phyloP scores from a whole-genome alignment of 768 basidiomycete species.

The Lyophyllum shimeji region DNA sequence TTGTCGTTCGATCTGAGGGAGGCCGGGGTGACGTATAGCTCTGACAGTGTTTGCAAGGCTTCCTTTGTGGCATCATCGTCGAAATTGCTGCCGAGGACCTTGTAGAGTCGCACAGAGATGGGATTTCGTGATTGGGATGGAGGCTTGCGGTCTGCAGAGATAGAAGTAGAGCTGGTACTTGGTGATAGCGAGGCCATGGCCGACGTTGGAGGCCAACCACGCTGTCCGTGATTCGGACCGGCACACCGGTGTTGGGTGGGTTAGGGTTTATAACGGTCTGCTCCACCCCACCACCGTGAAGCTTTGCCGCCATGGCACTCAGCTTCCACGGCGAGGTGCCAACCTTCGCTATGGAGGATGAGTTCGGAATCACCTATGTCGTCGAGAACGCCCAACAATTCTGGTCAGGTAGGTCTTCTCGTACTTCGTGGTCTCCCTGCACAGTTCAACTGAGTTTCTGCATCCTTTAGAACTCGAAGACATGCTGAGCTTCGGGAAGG shows the following conservation, averaged over 20 bases:
- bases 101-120: conserved; percentile 85
- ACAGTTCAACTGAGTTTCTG: not conserved
- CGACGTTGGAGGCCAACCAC: not conserved
- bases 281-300: not conserved
- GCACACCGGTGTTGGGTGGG: not conserved
- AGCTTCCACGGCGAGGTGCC: conserved; percentile 24
- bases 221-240: too few relatives aligned
- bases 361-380: conserved; percentile 78
- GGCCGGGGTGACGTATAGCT: conserved; percentile 55
- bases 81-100: conserved; percentile 81
- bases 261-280: conserved; percentile 7
- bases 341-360: conserved; percentile 54
- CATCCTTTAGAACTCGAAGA: conserved; percentile 78
- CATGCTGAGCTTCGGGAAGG: conserved; percentile 63
- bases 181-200: conserved; percentile 1
- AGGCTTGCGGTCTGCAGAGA: conserved; percentile 12
- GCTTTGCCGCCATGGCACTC: conserved; percentile 23
- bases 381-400: conserved; percentile 86
- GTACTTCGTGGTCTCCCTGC: not conserved
- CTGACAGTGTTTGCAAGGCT: conserved; percentile 80
- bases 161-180: conserved; percentile 8
- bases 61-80: conserved; percentile 77
- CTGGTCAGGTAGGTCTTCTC: conserved; percentile 83
- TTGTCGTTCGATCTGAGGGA: conserved; percentile 33
- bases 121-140: conserved; percentile 57